Evolutionary conservation across 495 filamentous ascomycete species (phyloP), one percentile per base, ranked within the genome.

Genomic region (Neurospora cerealis): DNA sequence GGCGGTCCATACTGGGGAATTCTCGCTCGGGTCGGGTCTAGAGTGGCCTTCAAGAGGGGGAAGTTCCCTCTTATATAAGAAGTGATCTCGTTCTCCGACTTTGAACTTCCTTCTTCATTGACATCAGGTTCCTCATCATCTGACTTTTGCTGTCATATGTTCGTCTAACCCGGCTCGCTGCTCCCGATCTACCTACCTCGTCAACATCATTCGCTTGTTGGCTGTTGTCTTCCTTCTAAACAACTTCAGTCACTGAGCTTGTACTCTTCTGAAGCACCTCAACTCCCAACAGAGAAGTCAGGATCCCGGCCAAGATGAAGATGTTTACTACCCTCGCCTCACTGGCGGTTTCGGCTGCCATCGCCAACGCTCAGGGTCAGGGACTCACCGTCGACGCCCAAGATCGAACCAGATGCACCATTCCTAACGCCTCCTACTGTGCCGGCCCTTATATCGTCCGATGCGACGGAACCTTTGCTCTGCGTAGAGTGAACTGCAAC

Each of bases 381-480:
- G 42, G 44, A 24, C 73, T 78, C 73, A 73, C 41, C 19, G 32
- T 70, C 40, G 73, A 74, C 36, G 19, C 62, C 70, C 72, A 77
- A 62, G 77, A 74, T 41, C 75, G 48, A 38, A 73, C 38, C 41
- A 73, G 70, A 39, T 82, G 80, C 74, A 70, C 69, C 70, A 69
- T 71, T 32, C 71, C 77, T n/a, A 74, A 80, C 71, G 77, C 70
- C 0, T 74, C 74, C 54, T 82, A 77, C 76, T 82, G 79, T 76
- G 78, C 76, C 37, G 78, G 77, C n/a, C 60, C 72, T 62, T 78
- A 76, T 17, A 46, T 81, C n/a, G 71, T 81, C 74, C 81, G 80
- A 60, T 82, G 81, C 70, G 73, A 72, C 44, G 79, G 46, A 34
- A 78, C 69, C 70, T 34, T 54, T 1, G 79, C 75, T 69, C 54